Conservation (phyloP, 1,139 yeast species). For the Keqinozyma sinolaborantium region DNA sequence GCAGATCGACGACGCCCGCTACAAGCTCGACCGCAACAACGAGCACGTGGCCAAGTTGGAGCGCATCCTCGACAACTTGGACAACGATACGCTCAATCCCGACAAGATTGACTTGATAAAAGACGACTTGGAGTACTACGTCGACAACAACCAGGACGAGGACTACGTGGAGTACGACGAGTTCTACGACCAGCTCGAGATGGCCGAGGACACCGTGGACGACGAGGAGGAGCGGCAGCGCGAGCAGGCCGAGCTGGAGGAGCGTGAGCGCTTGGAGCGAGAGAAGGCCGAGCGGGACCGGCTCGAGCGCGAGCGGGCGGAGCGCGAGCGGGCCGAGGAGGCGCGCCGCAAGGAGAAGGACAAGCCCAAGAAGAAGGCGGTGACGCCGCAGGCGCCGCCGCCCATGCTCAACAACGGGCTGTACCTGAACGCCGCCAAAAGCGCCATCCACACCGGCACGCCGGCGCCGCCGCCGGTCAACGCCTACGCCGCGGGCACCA, state of each 20-base stretch:
- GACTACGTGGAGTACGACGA: slow-evolving; percentile 96
- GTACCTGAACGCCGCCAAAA: slow-evolving; percentile 20
- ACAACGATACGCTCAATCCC: slow-evolving; percentile 79
- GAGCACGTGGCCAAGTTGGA: slow-evolving; percentile 81
- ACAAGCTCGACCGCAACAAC: slow-evolving; percentile 69
- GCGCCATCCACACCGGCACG: slow-evolving; percentile 11
- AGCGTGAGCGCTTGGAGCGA: slow-evolving; percentile 6
- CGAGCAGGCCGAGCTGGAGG: slow-evolving; percentile 7
- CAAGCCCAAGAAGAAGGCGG: slow-evolving; percentile 3
- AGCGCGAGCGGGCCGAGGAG: slow-evolving; percentile 10
- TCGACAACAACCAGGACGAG: slow-evolving; percentile 93
- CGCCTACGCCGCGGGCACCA: slow-evolving; percentile 11
- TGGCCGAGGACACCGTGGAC: slow-evolving; percentile 54
- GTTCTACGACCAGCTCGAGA: slow-evolving; percentile 81
- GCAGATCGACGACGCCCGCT: slow-evolving; percentile 58
- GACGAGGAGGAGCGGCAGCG: slow-evolving; percentile 28
- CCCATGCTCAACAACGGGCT: slow-evolving; percentile 16
- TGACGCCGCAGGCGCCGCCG: slow-evolving; percentile 12
- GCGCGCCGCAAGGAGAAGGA: slow-evolving; percentile 6
- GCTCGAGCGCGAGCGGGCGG: slow-evolving; percentile 9
- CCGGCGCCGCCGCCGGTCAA: slow-evolving; percentile 8
- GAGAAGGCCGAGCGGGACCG: slow-evolving; percentile 4
- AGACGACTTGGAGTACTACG: slow-evolving; percentile 92
- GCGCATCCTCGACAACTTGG: slow-evolving; percentile 69
- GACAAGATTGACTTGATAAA: slow-evolving; percentile 76